Base-by-base conservation (phyloP, 805 yeast species). In the Ogataea pignaliae region DNA sequence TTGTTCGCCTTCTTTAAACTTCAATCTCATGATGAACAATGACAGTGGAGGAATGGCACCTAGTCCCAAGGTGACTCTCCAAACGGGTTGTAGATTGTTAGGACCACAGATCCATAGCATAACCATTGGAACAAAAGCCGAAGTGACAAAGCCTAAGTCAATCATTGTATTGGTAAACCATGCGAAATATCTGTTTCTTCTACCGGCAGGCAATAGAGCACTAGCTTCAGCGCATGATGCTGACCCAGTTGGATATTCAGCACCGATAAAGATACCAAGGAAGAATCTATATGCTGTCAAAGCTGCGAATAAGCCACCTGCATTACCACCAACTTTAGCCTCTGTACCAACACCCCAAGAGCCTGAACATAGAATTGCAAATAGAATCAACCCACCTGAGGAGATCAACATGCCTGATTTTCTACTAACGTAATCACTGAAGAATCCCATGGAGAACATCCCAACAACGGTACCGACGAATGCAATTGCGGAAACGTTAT, bases 211-310 rank as follows among this genome's bases (percentile, higher is more conserved):
- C 54, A 89, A 69, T 49, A 78, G 68, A 44, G 85, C 81, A 37
- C 95, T 81, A 34, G 95, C 93, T 65, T 90, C 97, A 28, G 97
- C 89, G 54, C 95, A 88, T 32, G 95, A 95, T 15, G 90, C 91
- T 9, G 96, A 84, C 37, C 96, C 90, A 12, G 95, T 84, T 38
- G 97, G 96, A 61, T 90, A 90, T 67, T 90, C 98, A 40, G 95
- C 90, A 56, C 98, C 98, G 55, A 91, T 86, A 56, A 90, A 95
- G 51, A 88, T 71, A 67, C 98, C 98, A 41, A 90, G 69, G 66
- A 90, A 83, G 64, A 87, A 87, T 64, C 98, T 77, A 63, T 84
- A 88, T 10, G 83, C 84, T 9, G 95, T 87, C 43, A 90, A 67
- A 16, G 93, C 91, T 13, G 88, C 83, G 49, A 91, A 78, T 71